Conservation (phyloP, 805 yeast genomes). For the Cyberlindnera lachancei region DNA sequence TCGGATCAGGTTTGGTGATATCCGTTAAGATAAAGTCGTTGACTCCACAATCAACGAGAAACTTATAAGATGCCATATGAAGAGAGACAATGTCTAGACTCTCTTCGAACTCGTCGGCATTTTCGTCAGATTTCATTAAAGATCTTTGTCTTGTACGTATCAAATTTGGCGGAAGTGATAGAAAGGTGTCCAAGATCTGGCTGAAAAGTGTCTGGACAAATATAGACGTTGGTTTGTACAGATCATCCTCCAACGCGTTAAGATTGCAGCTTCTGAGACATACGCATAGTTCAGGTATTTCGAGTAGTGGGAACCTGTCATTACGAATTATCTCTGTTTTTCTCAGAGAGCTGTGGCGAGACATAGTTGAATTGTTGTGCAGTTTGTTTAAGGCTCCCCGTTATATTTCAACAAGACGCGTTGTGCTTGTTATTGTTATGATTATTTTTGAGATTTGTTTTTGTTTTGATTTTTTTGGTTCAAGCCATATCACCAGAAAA, state of each 20-base stretch:
- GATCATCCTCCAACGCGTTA: constrained; percentile 50
- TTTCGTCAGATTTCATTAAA: constrained; percentile 5
- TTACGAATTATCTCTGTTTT: constrained; percentile 20
- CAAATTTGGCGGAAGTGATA: constrained; percentile 39
- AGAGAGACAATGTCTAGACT: constrained; percentile 46
- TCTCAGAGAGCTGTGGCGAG: constrained; percentile 14
- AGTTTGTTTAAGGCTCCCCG: no score
- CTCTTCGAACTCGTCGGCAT: constrained; percentile 26
- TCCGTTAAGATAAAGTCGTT: constrained; percentile 72
- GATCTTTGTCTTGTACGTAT: constrained; percentile 13
- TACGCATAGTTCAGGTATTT: constrained; percentile 46
- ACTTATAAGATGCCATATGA: constrained; percentile 52
- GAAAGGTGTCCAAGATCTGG: constrained; percentile 53
- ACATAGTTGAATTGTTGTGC: constrained; percentile 5
- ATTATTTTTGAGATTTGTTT: constrained; percentile 3
- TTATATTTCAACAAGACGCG: not conserved
- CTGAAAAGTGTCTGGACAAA: constrained; percentile 49
- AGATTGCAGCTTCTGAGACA: constrained; percentile 59
- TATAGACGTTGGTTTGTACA: constrained; percentile 49
- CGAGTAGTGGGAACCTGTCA: constrained; percentile 58
- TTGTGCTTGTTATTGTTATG: constrained; percentile 1
- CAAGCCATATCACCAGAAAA: no score
- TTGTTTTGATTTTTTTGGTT: no score
- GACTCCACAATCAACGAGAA: constrained; percentile 67
- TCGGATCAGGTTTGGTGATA: constrained; percentile 69